Base-by-base conservation (phyloP, 148 eudicot species). In the Limonium bicolor region DNA sequence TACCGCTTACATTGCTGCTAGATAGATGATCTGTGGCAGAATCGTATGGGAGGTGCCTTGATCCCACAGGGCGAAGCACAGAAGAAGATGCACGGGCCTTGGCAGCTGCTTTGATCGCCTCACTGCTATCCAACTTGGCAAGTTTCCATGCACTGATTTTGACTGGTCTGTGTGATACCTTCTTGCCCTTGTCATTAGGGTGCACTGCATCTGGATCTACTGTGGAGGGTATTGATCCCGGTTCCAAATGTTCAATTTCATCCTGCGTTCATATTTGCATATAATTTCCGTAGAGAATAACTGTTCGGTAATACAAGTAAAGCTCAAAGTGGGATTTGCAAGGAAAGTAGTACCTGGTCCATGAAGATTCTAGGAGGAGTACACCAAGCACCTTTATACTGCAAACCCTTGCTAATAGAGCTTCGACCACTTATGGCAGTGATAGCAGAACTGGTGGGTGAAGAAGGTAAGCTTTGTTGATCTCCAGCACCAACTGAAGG, bases 331-430 rank as follows among this genome's bases (percentile, higher is more conserved):
- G 20, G 2, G n/a, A n/a, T n/a, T n/a, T n/a, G n/a, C n/a, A n/a
- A n/a, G n/a, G n/a, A n/a, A n/a, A n/a, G n/a, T n/a, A n/a, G n/a
- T 69, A 87, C 96, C 94, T 71, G 96, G 48, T 83, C 88, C 74
- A 76, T 73, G 55, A 87, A 87, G 36, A 87, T 79, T 64, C 96
- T 60, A 13, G 96, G 96, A 16, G 96, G 96, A 36, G 96, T 87
- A 64, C 96, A 87, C 86, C 86, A 87, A 65, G 94, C 80, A 41
- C 94, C 94, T 74, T 77, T 82, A 63, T 71, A 65, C 41, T 72
- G 85, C 61, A 87, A 66, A 15, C 86, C 82, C 65, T 58, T 69
- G 26, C 96, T 90, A 20, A 79, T 63, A 13, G 94, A 87, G 65
- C 94, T 87, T 63, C 82, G 59, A 39, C 86, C 96, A 51, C 96